Conservation (phyloP, 1,284 basidiomycete genomes). For the Hemileia vastatrix region DNA sequence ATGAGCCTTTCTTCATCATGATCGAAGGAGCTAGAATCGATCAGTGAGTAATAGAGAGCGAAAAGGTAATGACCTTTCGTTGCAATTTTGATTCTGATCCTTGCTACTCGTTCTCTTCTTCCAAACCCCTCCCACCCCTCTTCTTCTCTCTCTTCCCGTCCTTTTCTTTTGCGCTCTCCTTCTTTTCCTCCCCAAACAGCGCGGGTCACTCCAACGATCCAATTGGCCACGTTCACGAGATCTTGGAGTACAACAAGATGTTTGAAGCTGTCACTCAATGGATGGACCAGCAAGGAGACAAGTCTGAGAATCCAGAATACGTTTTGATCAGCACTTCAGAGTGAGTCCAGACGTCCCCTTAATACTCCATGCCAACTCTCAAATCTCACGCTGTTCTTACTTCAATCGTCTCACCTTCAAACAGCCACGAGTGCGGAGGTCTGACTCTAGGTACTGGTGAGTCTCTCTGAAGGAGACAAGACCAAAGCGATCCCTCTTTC, state of each 20-base stretch:
- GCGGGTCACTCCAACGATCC: conserved; percentile 44
- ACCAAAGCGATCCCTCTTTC: no score
- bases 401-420: no score
- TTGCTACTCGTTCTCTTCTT: neutral
- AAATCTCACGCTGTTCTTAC: neutral
- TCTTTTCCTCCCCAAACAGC: neutral
- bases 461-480: no score
- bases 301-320: conserved; percentile 27
- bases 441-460: conserved; percentile 30
- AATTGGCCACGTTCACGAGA: conserved; percentile 39
- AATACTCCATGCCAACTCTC: neutral
- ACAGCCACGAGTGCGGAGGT: conserved; percentile 34
- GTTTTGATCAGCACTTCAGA: conserved; percentile 33
- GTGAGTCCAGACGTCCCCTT: no score
- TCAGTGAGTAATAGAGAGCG: conserved; percentile 17
- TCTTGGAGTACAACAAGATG: no score
- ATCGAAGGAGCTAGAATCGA: conserved; percentile 39
- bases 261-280: conserved; percentile 31
- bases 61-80: neutral
- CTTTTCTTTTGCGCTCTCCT: no score
- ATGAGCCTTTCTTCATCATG: conserved; percentile 44
- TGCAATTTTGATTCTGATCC: neutral
- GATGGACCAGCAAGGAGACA: conserved; percentile 29
- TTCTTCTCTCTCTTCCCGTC: no score
- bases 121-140: no score